Base-by-base conservation (phyloP, 208 protist species). In the Leishmania martiniquensis region DNA sequence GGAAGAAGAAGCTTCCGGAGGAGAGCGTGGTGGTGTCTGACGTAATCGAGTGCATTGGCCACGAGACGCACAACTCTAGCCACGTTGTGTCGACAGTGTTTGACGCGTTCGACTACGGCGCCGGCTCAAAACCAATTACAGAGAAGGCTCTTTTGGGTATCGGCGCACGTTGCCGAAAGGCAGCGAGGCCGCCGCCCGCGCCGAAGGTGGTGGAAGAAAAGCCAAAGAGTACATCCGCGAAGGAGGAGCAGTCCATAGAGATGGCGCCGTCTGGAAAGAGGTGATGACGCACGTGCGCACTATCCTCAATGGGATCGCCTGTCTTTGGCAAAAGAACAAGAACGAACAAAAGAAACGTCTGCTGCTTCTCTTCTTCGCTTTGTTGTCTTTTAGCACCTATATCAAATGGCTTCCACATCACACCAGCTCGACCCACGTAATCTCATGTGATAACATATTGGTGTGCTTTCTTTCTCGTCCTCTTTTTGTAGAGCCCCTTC, bases 61-160 rank as follows among this genome's bases (percentile, higher is more conserved):
- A 88, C 57, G 90, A 95, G 65, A 96, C 91, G 0, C 91, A 96
- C 84, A 92, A 90, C 76, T 97, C 94, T 74, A 96, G 86, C 32
- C 94, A 97, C 83, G 86, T 93, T 55, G 91, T 97, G 49, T 97
- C 94, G 20, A 97, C 86, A 49, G 81, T 97, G 37, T 96, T 97
- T 83, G 94, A 97, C 76, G 90, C 91, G 1, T 96, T 97, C 73
- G 94, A 97, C 83, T 95, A 93, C 78, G 88, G 88, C 65, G 88
- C 87, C 3, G 94, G 94, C 66, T 90, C 89, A 15, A 96, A 94
- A 80, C 84, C 91, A 12, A 95, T 97, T 74, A 91, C 92, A 10
- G 88, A 97, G 67, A 84, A 87, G 49, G 88, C 84, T 54, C 82
- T 97, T 15, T 47, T 94, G 37, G 87, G 91, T 67, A 96, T 97